Percentiles rank a stretch among this genome's conserved stretches.
These are phyloP conservation scores for Trifolium repens DNA, from an alignment of 306 rosid genomes.

Conservation along the genomic window DNA sequence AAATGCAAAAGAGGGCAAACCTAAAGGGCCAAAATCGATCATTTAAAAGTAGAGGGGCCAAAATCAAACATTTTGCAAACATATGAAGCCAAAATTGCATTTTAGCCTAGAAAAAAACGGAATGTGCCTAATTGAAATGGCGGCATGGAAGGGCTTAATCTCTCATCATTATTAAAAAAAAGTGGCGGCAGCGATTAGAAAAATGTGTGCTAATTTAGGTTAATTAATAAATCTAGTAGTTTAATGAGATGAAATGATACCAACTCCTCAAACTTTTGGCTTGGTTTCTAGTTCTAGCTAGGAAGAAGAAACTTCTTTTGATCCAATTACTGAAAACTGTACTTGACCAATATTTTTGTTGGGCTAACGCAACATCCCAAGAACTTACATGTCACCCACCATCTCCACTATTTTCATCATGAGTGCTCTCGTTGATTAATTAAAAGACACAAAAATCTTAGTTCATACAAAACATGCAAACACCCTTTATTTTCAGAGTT, in stretches of 20 bases:
- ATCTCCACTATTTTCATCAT: constrained; percentile 19
- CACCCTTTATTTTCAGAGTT: too few species aligned
- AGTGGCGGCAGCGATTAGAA: background rate
- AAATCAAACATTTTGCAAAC: too few species aligned
- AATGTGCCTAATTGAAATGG: too few species aligned
- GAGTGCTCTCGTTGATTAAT: background rate
- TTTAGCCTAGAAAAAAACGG: too few species aligned
- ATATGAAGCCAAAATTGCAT: too few species aligned
- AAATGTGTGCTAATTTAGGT: background rate
- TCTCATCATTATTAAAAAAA: too few species aligned
- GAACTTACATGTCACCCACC: constrained; percentile 9
- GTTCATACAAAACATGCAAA: too few species aligned
- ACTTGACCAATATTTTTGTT: constrained; percentile 43
- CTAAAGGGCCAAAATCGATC: too few species aligned
- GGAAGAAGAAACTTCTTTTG: constrained; percentile 30
- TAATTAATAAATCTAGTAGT: background rate
- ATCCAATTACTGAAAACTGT: constrained; percentile 43
- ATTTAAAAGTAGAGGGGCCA: too few species aligned
- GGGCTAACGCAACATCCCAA: constrained; percentile 37
- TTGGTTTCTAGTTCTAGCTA: background rate
- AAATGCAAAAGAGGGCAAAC: too few species aligned
- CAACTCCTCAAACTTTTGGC: constrained; percentile 39
- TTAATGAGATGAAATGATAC: constrained; percentile 45
- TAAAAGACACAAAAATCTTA: background rate
- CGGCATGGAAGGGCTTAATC: too few species aligned